Conservation (phyloP, 2,329 filamentous ascomycete species). For the Mycosphaerella arachidis region DNA sequence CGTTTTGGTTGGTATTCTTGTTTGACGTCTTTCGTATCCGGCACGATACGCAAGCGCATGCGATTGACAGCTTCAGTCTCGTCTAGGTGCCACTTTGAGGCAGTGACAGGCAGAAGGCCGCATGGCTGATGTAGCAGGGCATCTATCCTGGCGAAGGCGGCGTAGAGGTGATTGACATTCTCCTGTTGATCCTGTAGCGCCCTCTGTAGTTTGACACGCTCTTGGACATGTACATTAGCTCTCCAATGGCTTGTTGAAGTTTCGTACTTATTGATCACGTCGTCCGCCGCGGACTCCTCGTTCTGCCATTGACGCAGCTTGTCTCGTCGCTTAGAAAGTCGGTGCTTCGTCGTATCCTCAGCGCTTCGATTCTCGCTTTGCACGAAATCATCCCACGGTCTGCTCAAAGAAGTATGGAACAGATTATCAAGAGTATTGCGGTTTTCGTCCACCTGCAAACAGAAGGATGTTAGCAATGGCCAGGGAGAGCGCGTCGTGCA, state of each 20-base stretch:
- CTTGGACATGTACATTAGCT: conserved; percentile 89
- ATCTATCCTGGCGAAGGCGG: conserved; percentile 73
- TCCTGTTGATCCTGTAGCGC: conserved; percentile 90
- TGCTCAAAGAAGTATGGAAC: conserved; percentile 77
- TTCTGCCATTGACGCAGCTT: conserved; percentile 74
- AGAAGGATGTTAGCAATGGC: too few species aligned
- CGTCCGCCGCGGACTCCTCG: conserved; percentile 65
- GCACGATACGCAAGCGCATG: conserved; percentile 83
- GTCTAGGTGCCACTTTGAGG: conserved; percentile 83
- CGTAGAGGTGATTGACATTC: conserved; percentile 70
- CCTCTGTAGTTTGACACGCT: conserved; percentile 86
- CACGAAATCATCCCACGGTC: conserved; percentile 85
- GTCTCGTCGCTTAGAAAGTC: conserved; percentile 73
- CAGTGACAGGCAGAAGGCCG: conserved; percentile 67
- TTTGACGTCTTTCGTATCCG: conserved; percentile 64
- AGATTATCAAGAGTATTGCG: conserved; percentile 71
- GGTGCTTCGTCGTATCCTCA: conserved; percentile 65
- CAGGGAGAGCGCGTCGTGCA: too few species aligned
- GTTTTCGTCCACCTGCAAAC: conserved; percentile 60
- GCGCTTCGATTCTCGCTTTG: conserved; percentile 74
- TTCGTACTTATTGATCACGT: conserved; percentile 74
- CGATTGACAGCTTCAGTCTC: conserved; percentile 92
- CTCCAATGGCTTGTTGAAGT: conserved; percentile 86
- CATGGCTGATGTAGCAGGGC: conserved; percentile 73
- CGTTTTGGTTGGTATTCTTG: conserved; percentile 82